Conservation (phyloP, 768 basidiomycete genomes). For the Galerina sulciceps region DNA sequence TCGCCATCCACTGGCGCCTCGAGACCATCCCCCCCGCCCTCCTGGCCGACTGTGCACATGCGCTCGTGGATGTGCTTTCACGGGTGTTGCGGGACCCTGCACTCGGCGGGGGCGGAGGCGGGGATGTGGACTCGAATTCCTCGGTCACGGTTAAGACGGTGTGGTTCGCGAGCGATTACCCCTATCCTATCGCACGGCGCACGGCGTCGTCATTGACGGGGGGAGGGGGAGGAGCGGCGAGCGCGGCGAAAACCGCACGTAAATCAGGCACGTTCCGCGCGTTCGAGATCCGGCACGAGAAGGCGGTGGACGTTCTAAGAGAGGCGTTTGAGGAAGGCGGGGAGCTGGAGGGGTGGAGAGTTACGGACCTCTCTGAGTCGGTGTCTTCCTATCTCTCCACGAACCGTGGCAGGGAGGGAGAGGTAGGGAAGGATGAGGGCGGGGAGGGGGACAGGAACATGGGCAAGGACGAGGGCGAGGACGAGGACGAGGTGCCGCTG, state of each 20-base stretch:
- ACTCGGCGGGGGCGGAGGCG: conserved; percentile 20
- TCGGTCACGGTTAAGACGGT: too few species aligned
- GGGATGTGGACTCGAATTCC: too few species aligned
- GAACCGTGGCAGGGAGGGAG: conserved; percentile 20
- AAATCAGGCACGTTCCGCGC: conserved; percentile 53
- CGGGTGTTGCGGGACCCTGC: conserved; percentile 30
- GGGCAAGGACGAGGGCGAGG: too few species aligned
- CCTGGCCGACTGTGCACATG: conserved; percentile 52
- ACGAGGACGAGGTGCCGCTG: conserved; percentile 22
- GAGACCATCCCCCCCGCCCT: conserved; percentile 47
- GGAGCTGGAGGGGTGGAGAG: conserved; percentile 39
- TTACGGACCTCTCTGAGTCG: conserved; percentile 49
- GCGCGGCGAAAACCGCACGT: conserved; percentile 11
- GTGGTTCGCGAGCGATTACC: conserved; percentile 65
- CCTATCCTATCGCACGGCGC: conserved; percentile 29
- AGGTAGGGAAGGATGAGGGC: too few species aligned
- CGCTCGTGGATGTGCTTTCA: conserved; percentile 48
- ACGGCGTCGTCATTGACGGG: not conserved
- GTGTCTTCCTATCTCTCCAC: conserved; percentile 20
- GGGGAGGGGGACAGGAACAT: too few species aligned
- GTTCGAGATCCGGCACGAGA: conserved; percentile 44
- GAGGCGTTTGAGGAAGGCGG: conserved; percentile 46
- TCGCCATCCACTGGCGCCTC: conserved; percentile 63
- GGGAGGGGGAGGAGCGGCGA: not conserved
- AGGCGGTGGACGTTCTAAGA: conserved; percentile 47